Evolutionary conservation across 208 protist genomes (phyloP).

Genomic region (Lotmaria passim): DNA sequence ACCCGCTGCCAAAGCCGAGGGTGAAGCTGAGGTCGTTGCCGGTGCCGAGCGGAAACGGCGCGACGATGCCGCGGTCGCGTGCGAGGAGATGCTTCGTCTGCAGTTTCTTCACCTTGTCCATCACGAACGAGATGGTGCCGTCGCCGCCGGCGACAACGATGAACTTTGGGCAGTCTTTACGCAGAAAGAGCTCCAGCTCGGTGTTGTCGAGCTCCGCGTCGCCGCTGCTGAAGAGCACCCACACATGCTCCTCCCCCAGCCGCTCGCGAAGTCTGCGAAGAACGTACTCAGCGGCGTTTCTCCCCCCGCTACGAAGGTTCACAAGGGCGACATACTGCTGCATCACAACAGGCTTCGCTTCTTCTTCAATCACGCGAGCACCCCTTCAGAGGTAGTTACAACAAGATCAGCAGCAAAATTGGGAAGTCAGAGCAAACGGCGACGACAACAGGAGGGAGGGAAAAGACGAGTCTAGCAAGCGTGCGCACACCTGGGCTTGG

Average conservation of each 20-base stretch:
- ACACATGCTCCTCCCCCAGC: constrained; percentile 43
- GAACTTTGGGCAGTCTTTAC: constrained; percentile 25
- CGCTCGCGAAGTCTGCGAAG: constrained; percentile 28
- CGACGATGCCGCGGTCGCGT: constrained; percentile 30
- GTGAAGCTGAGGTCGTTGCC: constrained; percentile 72
- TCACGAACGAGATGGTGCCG: constrained; percentile 59
- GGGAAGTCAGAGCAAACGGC: too few relatives aligned
- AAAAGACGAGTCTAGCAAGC: background rate
- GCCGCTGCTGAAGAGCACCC: constrained; percentile 36
- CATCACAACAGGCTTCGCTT: background rate
- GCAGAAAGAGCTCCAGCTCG: constrained; percentile 37
- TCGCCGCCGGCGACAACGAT: constrained; percentile 71
- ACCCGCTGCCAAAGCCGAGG: constrained; percentile 67
- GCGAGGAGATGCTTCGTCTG: constrained; percentile 21
- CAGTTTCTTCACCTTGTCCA: constrained; percentile 50
- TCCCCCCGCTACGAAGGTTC: constrained; percentile 57
- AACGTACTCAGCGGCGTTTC: constrained; percentile 39
- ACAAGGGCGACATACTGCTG: constrained; percentile 36
- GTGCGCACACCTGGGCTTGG: too few relatives aligned
- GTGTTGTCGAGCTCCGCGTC: constrained; percentile 18
- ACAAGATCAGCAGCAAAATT: too few relatives aligned
- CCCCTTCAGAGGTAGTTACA: too few relatives aligned
- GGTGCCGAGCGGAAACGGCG: constrained; percentile 71
- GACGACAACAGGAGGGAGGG: background rate
- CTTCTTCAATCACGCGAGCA: too few relatives aligned